phyloP scores from a whole-genome alignment of 2,329 filamentous ascomycete species.

The Chaetomiaceae sp. region DNA sequence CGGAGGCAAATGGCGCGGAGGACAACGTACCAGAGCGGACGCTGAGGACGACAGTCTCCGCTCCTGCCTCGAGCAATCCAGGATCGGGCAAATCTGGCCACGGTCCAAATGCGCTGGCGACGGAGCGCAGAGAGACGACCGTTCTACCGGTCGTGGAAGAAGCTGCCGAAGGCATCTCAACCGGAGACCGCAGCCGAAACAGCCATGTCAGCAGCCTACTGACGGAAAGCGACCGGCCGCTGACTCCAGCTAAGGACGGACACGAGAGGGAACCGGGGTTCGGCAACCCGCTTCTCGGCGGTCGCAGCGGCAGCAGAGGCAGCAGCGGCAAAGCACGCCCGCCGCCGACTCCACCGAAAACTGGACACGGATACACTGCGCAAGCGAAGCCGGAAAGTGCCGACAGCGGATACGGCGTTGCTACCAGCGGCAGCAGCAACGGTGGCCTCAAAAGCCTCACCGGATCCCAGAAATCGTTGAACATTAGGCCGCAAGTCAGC shows the following conservation, averaged over 20 bases:
- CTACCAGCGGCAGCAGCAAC: slow-evolving; percentile 25
- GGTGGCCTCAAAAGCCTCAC: slow-evolving; percentile 30
- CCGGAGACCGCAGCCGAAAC: slow-evolving; percentile 54
- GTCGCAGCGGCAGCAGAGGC: slow-evolving; percentile 13
- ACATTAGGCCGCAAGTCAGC: slow-evolving; percentile 40
- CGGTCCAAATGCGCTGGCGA: slow-evolving; percentile 19
- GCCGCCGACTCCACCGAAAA: slow-evolving; percentile 48
- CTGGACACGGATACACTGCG: slow-evolving; percentile 32
- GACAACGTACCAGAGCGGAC: slow-evolving; percentile 59
- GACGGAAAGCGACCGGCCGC: slow-evolving; percentile 36
- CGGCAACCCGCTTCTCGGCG: slow-evolving; percentile 33
- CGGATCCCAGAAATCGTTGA: slow-evolving; percentile 32
- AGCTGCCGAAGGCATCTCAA: slow-evolving; percentile 70
- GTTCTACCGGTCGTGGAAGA: slow-evolving; percentile 84
- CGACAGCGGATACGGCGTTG: slow-evolving; percentile 44
- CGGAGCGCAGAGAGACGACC: slow-evolving; percentile 48
- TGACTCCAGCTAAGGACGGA: slow-evolving; percentile 42
- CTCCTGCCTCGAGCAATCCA: slow-evolving; percentile 7
- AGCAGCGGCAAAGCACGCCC: slow-evolving; percentile 12
- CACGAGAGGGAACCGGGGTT: slow-evolving; percentile 31
- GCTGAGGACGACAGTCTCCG: slow-evolving; percentile 38
- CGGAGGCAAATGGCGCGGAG: slow-evolving; percentile 38
- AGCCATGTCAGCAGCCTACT: slow-evolving; percentile 39
- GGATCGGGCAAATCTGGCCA: slow-evolving; percentile 24
- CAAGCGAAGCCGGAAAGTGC: slow-evolving; percentile 43